Evolutionary conservation across 495 filamentous ascomycete genomes (phyloP).

Genomic region (Aspergillus sclerotiicarbonarius): DNA sequence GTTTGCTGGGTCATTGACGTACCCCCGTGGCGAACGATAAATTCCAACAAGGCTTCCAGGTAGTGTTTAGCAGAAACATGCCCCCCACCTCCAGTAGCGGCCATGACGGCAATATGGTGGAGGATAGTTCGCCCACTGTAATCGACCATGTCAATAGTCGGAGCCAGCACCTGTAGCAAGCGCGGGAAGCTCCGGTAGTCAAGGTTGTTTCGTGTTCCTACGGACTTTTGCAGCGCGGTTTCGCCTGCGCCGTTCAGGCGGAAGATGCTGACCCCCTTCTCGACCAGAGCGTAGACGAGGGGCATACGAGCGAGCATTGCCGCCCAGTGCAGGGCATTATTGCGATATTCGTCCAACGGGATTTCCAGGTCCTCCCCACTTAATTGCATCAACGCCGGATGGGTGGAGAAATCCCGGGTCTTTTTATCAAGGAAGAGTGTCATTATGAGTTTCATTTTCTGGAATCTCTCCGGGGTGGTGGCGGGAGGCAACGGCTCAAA

Average conservation of each 20-base stretch:
- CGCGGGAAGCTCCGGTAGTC: conserved; percentile 81
- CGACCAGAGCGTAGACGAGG: conserved; percentile 74
- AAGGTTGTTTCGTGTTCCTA: conserved; percentile 84
- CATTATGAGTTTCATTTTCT: conserved; percentile 77
- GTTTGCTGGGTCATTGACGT: conserved; percentile 55
- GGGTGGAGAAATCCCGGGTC: conserved; percentile 60
- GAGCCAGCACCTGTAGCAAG: conserved; percentile 79
- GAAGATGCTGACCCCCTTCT: conserved; percentile 78
- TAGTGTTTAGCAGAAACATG: conserved; percentile 83
- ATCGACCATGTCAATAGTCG: conserved; percentile 89
- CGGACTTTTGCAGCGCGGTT: conserved; percentile 85
- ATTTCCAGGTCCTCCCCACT: conserved; percentile 82
- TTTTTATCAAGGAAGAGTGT: conserved; percentile 78
- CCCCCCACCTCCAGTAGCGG: conserved; percentile 84
- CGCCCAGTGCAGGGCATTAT: conserved; percentile 96
- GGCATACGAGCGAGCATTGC: conserved; percentile 85
- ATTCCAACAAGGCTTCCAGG: conserved; percentile 87
- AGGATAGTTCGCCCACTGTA: conserved; percentile 85
- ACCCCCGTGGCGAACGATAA: conserved; percentile 82
- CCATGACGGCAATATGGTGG: conserved; percentile 94
- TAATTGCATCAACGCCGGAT: conserved; percentile 65
- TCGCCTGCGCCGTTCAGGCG: conserved; percentile 86
- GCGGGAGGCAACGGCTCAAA: conserved; percentile 70
- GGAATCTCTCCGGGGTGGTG: conserved; percentile 60
- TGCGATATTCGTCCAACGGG: conserved; percentile 80